Percentiles rank a stretch among this genome's conserved stretches.
Evolutionary conservation across 2,329 filamentous ascomycete species (phyloP).

Genomic region (Fusarium sarcochroum): DNA sequence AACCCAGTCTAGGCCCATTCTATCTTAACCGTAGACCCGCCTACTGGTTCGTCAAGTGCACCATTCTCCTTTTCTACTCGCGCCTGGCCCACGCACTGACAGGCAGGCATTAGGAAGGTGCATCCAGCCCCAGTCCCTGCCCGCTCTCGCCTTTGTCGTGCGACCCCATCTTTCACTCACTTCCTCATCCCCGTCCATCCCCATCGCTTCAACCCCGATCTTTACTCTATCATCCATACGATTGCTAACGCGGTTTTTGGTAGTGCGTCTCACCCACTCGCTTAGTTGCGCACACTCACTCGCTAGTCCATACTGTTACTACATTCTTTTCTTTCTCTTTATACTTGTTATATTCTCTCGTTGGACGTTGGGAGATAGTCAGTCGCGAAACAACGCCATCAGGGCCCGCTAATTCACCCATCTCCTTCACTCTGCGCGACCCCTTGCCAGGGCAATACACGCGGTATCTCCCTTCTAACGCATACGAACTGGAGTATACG

Average conservation of each 20-base stretch:
- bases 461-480: constrained; percentile 30
- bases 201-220: constrained; percentile 35
- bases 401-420: constrained; percentile 33
- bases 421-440: constrained; percentile 23
- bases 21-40: constrained; percentile 19
- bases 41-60: constrained; percentile 18
- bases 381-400: constrained; percentile 3
- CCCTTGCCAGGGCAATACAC: constrained; percentile 37
- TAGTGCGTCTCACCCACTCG: constrained; percentile 45
- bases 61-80: constrained; percentile 37
- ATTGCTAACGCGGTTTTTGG: constrained; percentile 42
- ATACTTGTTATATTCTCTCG: constrained; percentile 24
- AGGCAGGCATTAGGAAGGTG: constrained; percentile 42
- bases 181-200: constrained; percentile 32
- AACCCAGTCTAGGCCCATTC: constrained; percentile 32
- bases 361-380: constrained; percentile 1
- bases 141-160: constrained; percentile 34
- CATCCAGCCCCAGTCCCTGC: constrained; percentile 38
- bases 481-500: constrained; percentile 18
- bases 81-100: constrained; percentile 34
- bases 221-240: constrained; percentile 35
- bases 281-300: constrained; percentile 43
- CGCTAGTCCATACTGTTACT: constrained; percentile 27
- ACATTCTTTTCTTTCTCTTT: constrained; percentile 38
- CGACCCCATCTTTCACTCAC: constrained; percentile 38